These are phyloP conservation scores for Purpureocillium lavendulum DNA, from an alignment of 2,329 filamentous ascomycete species.

Conservation along the genomic window DNA sequence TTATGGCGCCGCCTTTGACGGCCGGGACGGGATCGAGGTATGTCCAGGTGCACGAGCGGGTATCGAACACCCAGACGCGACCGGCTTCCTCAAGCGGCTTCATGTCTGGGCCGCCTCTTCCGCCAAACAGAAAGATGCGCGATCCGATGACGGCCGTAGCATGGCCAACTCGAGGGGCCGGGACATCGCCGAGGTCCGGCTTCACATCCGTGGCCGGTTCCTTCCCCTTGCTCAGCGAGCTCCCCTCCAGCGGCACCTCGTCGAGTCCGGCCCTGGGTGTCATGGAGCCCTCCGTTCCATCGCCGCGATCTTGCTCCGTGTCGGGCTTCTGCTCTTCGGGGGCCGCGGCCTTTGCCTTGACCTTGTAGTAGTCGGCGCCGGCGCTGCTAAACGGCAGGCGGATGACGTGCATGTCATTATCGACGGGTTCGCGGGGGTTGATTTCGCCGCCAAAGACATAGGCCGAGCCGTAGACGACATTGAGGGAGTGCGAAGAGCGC, in stretches of 20 bases:
- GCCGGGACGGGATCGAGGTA: constrained; percentile 48
- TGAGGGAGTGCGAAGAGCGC: constrained; percentile 66
- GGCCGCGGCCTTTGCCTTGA: constrained; percentile 39
- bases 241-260: constrained; percentile 29
- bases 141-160: constrained; percentile 60
- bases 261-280: constrained; percentile 26
- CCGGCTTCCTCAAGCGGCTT: constrained; percentile 66
- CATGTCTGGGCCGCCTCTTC: constrained; percentile 62
- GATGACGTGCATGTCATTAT: constrained; percentile 64
- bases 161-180: constrained; percentile 63
- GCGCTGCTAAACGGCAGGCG: constrained; percentile 50
- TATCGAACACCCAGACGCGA: constrained; percentile 68
- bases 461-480: constrained; percentile 45
- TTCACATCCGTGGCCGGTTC: constrained; percentile 17
- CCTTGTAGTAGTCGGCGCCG: constrained; percentile 49
- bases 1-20: constrained; percentile 30
- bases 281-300: constrained; percentile 2
- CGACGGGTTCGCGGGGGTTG: constrained; percentile 55
- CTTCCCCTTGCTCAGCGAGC: constrained; percentile 30
- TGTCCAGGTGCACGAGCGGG: constrained; percentile 54
- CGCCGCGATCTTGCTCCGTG: constrained; percentile 7
- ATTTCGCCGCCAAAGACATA: constrained; percentile 75
- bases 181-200: constrained; percentile 37
- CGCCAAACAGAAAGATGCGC: constrained; percentile 74
- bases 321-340: constrained; percentile 13